Conservation (phyloP, 108 stramenopile genomes). For the Cylindrotheca closterium region DNA sequence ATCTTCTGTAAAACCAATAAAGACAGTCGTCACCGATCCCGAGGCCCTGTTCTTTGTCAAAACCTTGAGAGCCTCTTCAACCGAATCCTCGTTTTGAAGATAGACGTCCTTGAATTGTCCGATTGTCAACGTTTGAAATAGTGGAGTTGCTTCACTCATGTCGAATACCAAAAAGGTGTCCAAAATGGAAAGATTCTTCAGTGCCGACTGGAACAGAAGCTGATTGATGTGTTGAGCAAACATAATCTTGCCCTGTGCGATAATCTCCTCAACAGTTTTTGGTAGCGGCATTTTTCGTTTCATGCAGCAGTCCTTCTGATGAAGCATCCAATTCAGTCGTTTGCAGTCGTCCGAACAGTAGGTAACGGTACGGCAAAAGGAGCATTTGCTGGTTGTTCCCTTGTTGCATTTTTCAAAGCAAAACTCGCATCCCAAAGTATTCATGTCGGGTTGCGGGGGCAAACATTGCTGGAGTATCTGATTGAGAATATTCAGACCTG, state of each 20-base stretch:
- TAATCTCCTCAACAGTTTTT: slow-evolving; percentile 1
- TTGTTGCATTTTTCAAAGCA: slow-evolving; percentile 23
- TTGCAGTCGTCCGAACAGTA: slow-evolving; percentile 38
- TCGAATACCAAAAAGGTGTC: slow-evolving; percentile 21
- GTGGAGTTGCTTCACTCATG: slow-evolving; percentile 31
- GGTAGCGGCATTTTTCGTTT: slow-evolving; percentile 31
- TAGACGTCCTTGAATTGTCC: slow-evolving; percentile 22
- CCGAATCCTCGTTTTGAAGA: slow-evolving; percentile 24
- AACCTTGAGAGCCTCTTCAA: slow-evolving; percentile 9
- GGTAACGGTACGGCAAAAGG: slow-evolving; percentile 31
- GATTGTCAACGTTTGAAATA: slow-evolving; percentile 18
- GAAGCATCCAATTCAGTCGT: slow-evolving; percentile 28
- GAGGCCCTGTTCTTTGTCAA: slow-evolving; percentile 25
- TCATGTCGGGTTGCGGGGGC: neutral
- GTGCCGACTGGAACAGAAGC: slow-evolving; percentile 25
- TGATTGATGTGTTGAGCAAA: slow-evolving; percentile 20
- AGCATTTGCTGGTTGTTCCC: slow-evolving; percentile 17
- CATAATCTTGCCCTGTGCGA: slow-evolving; percentile 21
- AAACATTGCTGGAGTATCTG: neutral
- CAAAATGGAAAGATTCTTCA: slow-evolving; percentile 27
- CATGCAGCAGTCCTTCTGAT: slow-evolving; percentile 16
- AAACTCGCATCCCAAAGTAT: slow-evolving; percentile 19
- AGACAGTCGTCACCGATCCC: slow-evolving; percentile 27
- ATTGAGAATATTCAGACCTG: neutral
- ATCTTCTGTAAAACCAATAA: slow-evolving; percentile 31